Evolutionary conservation across 306 rosid species (phyloP).

Genomic region (Cajanus cajan): DNA sequence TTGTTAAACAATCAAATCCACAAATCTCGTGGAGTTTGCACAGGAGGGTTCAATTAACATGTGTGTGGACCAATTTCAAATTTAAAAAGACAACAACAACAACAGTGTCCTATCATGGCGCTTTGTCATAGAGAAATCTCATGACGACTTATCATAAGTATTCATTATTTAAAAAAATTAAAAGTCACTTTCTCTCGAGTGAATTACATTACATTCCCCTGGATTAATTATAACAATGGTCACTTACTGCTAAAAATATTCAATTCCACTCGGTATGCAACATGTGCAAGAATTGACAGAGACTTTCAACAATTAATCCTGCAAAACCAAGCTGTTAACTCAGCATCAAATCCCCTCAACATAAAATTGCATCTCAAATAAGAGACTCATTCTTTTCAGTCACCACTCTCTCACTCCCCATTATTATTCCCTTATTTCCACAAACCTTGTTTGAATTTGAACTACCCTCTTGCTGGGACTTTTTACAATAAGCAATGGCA

Average conservation of each 20-base stretch:
- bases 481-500: slow-evolving; percentile 78
- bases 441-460: slow-evolving; percentile 9
- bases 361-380: slow-evolving; percentile 4
- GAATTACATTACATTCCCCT: slow-evolving; percentile 21
- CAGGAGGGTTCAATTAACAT: neutral
- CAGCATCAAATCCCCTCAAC: neutral
- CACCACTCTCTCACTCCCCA: neutral
- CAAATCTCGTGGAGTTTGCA: neutral
- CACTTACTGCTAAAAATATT: slow-evolving; percentile 1
- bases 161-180: neutral
- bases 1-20: slow-evolving; percentile 5
- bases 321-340: neutral
- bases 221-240: neutral
- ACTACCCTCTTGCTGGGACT: slow-evolving; percentile 36
- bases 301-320: neutral
- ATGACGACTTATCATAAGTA: slow-evolving; percentile 3
- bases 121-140: slow-evolving; percentile 6
- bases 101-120: neutral
- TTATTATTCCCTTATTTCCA: slow-evolving; percentile 30
- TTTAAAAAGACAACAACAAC: slow-evolving; percentile 21
- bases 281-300: neutral
- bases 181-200: slow-evolving; percentile 13
- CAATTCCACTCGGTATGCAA: slow-evolving; percentile 4
- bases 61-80: slow-evolving; percentile 22
- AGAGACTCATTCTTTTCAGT: neutral